A percentile compares a stretch with the other conserved stretches of the same genome.
Evolutionary conservation across 768 basidiomycete genomes (phyloP).

Genomic region (Suillus tomentosus): DNA sequence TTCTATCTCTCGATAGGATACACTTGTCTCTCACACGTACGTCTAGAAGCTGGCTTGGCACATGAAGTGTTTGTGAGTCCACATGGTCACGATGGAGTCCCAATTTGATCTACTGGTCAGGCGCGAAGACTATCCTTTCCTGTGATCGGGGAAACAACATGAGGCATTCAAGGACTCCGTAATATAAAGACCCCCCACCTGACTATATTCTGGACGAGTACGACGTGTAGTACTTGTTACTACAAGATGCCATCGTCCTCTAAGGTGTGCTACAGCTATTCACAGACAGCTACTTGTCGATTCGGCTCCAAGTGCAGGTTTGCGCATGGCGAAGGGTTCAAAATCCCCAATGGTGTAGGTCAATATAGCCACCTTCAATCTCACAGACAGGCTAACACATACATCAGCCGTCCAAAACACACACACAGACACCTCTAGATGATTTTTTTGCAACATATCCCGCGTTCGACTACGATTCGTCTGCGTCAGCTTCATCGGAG

Average conservation of each 20-base stretch:
- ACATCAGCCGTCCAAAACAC: background rate
- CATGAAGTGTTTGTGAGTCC: background rate
- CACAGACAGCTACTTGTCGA: background rate
- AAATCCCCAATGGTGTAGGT: background rate
- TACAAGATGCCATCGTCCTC: background rate
- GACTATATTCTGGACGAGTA: background rate
- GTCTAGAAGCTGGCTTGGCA: background rate
- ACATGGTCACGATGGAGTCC: background rate
- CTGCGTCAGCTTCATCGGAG: slow-evolving; percentile 24
- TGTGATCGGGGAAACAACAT: no score
- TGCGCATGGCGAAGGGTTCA: background rate
- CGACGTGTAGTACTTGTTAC: no score
- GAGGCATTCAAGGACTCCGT: background rate
- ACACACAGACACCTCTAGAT: slow-evolving; percentile 20
- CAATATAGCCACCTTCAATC: background rate
- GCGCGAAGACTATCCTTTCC: background rate
- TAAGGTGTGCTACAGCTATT: slow-evolving; percentile 1
- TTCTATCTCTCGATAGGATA: background rate
- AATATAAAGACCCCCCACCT: background rate
- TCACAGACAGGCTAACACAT: background rate
- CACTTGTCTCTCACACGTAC: background rate
- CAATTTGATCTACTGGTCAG: background rate
- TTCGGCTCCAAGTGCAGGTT: slow-evolving; percentile 6
- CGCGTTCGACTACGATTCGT: slow-evolving; percentile 18
- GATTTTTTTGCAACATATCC: slow-evolving; percentile 27